Percentiles rank a stretch among this genome's conserved stretches.
phyloP scores from a whole-genome alignment of 129 eudicot species.

The Chrysanthemum makinoi region DNA sequence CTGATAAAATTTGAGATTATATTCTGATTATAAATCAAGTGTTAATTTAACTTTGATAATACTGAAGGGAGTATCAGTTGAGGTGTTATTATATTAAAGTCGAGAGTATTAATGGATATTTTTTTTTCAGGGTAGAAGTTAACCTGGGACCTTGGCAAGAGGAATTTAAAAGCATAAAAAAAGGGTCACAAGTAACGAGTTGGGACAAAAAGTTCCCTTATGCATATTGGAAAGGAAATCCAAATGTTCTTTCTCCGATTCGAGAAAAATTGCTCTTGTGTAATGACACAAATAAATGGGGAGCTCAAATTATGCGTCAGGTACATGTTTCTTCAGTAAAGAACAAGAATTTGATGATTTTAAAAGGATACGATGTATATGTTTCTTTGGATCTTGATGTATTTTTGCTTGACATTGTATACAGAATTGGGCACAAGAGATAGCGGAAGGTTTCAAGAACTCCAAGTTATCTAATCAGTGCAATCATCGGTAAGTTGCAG shows the following conservation, averaged over 20 bases:
- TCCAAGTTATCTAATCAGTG: slow-evolving; percentile 74
- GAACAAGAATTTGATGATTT: background rate
- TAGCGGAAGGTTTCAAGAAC: slow-evolving; percentile 44
- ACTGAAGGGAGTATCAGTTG: background rate
- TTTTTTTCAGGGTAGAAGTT: slow-evolving; percentile 60
- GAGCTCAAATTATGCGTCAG: slow-evolving; percentile 81
- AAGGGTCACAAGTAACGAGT: slow-evolving; percentile 47
- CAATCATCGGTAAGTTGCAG: slow-evolving; percentile 50
- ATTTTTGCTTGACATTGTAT: slow-evolving; percentile 13
- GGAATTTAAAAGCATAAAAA: slow-evolving; percentile 59
- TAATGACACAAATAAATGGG: slow-evolving; percentile 58
- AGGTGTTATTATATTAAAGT: background rate
- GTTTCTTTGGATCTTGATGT: background rate
- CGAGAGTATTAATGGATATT: slow-evolving; percentile 5
- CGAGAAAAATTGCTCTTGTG: slow-evolving; percentile 50
- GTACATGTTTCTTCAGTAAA: slow-evolving; percentile 26
- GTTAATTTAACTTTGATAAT: background rate
- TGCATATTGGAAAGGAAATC: slow-evolving; percentile 94
- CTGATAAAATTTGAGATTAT: too few relatives aligned
- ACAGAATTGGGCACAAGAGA: slow-evolving; percentile 69
- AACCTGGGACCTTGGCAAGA: slow-evolving; percentile 71
- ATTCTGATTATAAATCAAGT: slow-evolving; percentile 1
- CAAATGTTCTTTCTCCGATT: slow-evolving; percentile 57
- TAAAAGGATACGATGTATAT: background rate
- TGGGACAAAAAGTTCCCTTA: slow-evolving; percentile 52